Evolutionary conservation across 805 yeast species (phyloP).

Genomic region (Zygotorulaspora florentina): DNA sequence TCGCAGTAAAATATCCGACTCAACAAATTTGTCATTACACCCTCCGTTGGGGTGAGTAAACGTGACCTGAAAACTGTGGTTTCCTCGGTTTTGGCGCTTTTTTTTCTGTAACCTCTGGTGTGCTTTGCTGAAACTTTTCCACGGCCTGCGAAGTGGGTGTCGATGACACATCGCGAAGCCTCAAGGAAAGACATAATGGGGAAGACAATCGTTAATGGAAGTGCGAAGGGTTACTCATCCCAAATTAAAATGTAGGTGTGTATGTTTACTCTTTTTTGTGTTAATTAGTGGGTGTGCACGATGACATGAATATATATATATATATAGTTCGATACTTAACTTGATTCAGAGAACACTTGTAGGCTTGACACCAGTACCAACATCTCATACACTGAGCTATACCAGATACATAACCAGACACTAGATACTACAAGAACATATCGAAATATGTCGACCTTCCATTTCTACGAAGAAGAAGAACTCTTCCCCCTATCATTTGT

Average conservation of each 20-base stretch:
- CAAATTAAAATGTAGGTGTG: neutral
- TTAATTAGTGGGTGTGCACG: neutral
- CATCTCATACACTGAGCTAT: neutral
- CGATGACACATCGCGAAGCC: neutral
- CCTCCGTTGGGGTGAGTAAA: neutral
- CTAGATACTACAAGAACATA: neutral
- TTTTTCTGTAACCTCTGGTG: too few species aligned
- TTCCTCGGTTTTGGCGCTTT: neutral
- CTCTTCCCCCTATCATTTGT: conserved; percentile 15
- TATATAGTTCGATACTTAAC: neutral
- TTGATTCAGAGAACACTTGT: too few species aligned
- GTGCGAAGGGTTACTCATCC: neutral
- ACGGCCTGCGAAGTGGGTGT: neutral
- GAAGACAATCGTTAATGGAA: neutral
- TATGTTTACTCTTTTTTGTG: neutral
- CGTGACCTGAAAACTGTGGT: conserved; percentile 1
- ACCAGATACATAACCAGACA: neutral
- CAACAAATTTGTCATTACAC: too few species aligned
- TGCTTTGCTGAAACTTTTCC: too few species aligned
- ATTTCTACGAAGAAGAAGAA: conserved; percentile 8
- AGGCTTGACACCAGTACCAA: too few species aligned
- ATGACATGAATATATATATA: neutral
- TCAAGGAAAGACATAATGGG: neutral
- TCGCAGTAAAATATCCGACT: too few species aligned
- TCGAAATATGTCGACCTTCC: neutral